A percentile compares a stretch with the other conserved stretches of the same genome.
Evolutionary conservation across 2,329 filamentous ascomycete genomes (phyloP).

Genomic region (Cercospora sojina): DNA sequence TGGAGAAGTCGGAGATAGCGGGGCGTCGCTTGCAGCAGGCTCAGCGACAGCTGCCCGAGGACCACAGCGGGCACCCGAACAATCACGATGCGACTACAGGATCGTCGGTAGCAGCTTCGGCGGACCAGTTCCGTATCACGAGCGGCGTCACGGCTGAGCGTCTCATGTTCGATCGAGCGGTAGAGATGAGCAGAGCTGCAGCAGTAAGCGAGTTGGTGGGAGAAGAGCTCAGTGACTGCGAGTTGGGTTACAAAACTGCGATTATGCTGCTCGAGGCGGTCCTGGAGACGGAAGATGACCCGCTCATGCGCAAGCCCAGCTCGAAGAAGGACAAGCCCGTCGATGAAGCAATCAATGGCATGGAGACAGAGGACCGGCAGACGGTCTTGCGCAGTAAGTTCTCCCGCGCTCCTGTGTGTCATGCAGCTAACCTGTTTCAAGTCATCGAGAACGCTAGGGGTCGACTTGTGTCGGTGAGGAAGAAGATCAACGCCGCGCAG

Average conservation of each 20-base stretch:
- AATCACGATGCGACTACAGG: slow-evolving; percentile 64
- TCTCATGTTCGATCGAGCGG: slow-evolving; percentile 93
- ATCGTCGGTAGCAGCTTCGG: slow-evolving; percentile 59
- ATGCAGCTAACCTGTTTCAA: slow-evolving; percentile 35
- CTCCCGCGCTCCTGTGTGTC: not conserved
- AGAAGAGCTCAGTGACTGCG: slow-evolving; percentile 81
- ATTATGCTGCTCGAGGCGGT: slow-evolving; percentile 95
- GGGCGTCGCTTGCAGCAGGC: slow-evolving; percentile 81
- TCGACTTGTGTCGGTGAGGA: slow-evolving; percentile 45
- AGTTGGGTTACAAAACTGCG: slow-evolving; percentile 89
- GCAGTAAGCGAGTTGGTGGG: slow-evolving; percentile 95
- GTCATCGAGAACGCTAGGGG: slow-evolving; percentile 49
- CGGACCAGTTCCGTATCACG: slow-evolving; percentile 79
- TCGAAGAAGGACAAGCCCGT: slow-evolving; percentile 48
- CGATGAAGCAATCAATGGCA: slow-evolving; percentile 52
- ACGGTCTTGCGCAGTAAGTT: slow-evolving; percentile 71
- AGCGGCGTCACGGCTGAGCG: slow-evolving; percentile 92
- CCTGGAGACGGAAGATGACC: slow-evolving; percentile 73
- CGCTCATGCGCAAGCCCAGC: slow-evolving; percentile 47
- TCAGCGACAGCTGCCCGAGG: slow-evolving; percentile 76
- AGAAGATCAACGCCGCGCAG: slow-evolving; percentile 46
- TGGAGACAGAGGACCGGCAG: slow-evolving; percentile 69
- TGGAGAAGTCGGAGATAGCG: slow-evolving; percentile 96
- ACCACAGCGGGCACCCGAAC: slow-evolving; percentile 81
- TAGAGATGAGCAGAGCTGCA: slow-evolving; percentile 93